These are phyloP conservation scores for Aspergillus sp. DNA, from an alignment of 2,329 filamentous ascomycete species.

Conservation along the genomic window DNA sequence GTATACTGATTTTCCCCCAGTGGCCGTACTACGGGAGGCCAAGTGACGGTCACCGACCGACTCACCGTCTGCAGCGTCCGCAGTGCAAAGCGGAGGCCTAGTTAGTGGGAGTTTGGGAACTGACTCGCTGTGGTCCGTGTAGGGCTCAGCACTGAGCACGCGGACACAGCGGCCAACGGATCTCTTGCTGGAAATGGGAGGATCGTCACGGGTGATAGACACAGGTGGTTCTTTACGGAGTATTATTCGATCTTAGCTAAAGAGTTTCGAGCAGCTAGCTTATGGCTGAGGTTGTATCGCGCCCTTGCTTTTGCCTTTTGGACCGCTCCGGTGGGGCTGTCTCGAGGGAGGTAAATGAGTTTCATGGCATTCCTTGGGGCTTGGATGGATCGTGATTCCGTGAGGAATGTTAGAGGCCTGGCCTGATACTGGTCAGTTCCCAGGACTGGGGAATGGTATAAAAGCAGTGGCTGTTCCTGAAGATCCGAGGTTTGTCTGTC, in stretches of 20 bases:
- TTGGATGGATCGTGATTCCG: neutral
- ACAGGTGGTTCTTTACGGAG: neutral
- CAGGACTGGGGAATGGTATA: neutral
- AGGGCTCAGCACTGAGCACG: neutral
- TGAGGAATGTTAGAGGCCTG: neutral
- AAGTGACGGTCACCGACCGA: no score
- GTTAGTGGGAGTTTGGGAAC: neutral
- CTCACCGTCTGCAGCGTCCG: neutral
- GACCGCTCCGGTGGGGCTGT: neutral
- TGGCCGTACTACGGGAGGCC: no score
- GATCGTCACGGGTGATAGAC: neutral
- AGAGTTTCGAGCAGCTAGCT: no score
- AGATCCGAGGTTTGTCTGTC: neutral
- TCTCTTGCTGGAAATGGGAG: neutral
- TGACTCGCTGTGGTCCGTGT: neutral
- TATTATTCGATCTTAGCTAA: no score
- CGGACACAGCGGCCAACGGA: neutral
- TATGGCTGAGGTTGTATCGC: neutral
- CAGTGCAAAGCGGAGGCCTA: neutral
- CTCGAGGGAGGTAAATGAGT: neutral
- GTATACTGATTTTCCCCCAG: neutral
- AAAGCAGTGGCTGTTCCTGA: slow-evolving; percentile 2
- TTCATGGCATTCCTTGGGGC: neutral
- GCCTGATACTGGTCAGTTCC: neutral
- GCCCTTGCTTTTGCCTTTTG: neutral